phyloP scores from a whole-genome alignment of 805 yeast genomes.

The Wickerhamiella alocasiicola region DNA sequence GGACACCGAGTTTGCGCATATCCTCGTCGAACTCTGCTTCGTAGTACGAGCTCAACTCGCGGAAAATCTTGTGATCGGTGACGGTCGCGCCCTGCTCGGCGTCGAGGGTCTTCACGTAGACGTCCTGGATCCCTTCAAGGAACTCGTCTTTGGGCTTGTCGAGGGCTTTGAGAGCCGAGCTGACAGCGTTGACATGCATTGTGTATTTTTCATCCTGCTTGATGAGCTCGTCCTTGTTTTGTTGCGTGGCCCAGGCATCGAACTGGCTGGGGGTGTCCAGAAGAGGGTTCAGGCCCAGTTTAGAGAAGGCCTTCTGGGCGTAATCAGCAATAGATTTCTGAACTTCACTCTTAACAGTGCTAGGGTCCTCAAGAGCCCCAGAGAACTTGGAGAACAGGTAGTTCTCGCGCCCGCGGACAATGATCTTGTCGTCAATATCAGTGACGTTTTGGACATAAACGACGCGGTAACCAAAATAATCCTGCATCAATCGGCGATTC shows the following conservation, averaged over 20 bases:
- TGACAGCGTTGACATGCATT: constrained; percentile 63
- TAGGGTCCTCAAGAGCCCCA: constrained; percentile 27
- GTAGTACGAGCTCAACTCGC: constrained; percentile 77
- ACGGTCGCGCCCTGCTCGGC: constrained; percentile 58
- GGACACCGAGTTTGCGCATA: constrained; percentile 73
- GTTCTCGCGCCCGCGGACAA: constrained; percentile 84
- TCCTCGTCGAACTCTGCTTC: constrained; percentile 74
- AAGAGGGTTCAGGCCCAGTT: constrained; percentile 35
- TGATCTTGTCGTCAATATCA: constrained; percentile 97
- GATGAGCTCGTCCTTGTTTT: constrained; percentile 41
- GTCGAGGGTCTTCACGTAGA: constrained; percentile 64
- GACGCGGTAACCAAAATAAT: constrained; percentile 83
- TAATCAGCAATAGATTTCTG: constrained; percentile 31
- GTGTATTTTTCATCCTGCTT: constrained; percentile 66
- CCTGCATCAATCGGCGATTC: constrained; percentile 75
- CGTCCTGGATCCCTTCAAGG: constrained; percentile 51
- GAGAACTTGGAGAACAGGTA: constrained; percentile 58
- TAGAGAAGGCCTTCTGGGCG: constrained; percentile 38
- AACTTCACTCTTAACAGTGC: constrained; percentile 26
- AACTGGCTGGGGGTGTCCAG: constrained; percentile 30
- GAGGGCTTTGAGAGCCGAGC: constrained; percentile 36
- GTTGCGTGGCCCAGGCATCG: constrained; percentile 37
- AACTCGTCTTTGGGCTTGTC: constrained; percentile 25
- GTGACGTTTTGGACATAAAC: constrained; percentile 92
- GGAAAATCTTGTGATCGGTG: constrained; percentile 74